These are phyloP conservation scores for Pelargonium nanum DNA, from an alignment of 345 rosid species.

Conservation along the genomic window DNA sequence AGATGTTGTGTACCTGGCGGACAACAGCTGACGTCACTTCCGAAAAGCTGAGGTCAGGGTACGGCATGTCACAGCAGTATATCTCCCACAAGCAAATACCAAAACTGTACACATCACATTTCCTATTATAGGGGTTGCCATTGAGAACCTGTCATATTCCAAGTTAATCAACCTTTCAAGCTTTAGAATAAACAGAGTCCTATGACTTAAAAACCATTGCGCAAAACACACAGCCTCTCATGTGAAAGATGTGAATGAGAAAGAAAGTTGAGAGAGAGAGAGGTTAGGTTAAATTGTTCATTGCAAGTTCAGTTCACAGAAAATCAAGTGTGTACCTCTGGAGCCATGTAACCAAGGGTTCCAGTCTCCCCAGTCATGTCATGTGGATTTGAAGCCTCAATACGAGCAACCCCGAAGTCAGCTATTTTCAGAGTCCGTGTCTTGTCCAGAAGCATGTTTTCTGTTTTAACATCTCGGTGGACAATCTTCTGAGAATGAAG, in stretches of 20 bases:
- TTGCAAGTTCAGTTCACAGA: not conserved
- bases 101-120: slow-evolving; percentile 93
- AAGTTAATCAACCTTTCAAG: no score
- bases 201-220: no score
- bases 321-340: slow-evolving; percentile 49
- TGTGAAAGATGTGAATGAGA: no score
- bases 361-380: slow-evolving; percentile 99
- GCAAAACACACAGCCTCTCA: no score
- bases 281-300: no score
- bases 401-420: slow-evolving; percentile 95
- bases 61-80: slow-evolving; percentile 99
- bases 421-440: slow-evolving; percentile 79
- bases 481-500: slow-evolving; percentile 86
- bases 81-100: slow-evolving; percentile 98
- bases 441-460: slow-evolving; percentile 93
- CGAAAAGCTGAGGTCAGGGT: slow-evolving; percentile 92
- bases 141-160: slow-evolving; percentile 59
- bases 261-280: no score
- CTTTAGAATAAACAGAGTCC: no score
- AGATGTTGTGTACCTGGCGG: slow-evolving; percentile 56
- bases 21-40: slow-evolving; percentile 96
- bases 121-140: slow-evolving; percentile 84
- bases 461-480: slow-evolving; percentile 97
- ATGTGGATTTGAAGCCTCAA: slow-evolving; percentile 93
- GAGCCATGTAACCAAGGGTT: slow-evolving; percentile 99